These are phyloP conservation scores for Huiozyma naganishii DNA, from an alignment of 805 yeast species.

Conservation along the genomic window DNA sequence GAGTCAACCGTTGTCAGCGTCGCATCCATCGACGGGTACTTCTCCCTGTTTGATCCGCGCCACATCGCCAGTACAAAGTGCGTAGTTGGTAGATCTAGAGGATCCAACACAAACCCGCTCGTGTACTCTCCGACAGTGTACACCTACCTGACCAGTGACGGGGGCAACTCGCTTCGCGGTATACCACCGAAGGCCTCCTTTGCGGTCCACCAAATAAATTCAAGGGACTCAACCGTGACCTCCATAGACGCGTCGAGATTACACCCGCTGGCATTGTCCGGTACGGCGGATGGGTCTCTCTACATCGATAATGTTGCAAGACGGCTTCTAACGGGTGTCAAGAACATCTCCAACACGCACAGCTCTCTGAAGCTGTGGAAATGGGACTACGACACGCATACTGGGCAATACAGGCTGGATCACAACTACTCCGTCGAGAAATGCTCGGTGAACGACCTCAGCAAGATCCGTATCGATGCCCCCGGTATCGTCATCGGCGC, in stretches of 20 bases:
- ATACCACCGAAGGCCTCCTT: slow-evolving; percentile 30
- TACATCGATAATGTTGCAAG: slow-evolving; percentile 33
- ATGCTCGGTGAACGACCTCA: slow-evolving; percentile 18
- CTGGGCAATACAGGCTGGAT: slow-evolving; percentile 32
- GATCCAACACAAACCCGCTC: slow-evolving; percentile 21
- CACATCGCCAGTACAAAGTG: slow-evolving; percentile 25
- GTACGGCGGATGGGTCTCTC: slow-evolving; percentile 41
- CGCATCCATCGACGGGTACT: slow-evolving; percentile 34
- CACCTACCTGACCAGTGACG: slow-evolving; percentile 34
- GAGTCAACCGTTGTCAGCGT: slow-evolving; percentile 28
- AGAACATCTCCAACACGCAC: slow-evolving; percentile 21
- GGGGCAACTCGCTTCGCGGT: slow-evolving; percentile 29
- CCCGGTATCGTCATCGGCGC: slow-evolving; percentile 39
- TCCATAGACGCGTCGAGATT: slow-evolving; percentile 31
- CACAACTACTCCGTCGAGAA: slow-evolving; percentile 31
- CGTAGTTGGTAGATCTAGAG: slow-evolving; percentile 24
- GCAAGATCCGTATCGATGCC: slow-evolving; percentile 33
- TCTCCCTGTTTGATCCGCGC: slow-evolving; percentile 28
- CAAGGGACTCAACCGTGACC: slow-evolving; percentile 33
- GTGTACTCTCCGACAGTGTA: slow-evolving; percentile 27
- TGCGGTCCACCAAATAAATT: slow-evolving; percentile 26
- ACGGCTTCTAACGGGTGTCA: slow-evolving; percentile 28
- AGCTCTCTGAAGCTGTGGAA: slow-evolving; percentile 28
- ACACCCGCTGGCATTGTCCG: slow-evolving; percentile 39
- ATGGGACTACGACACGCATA: slow-evolving; percentile 32